These are phyloP conservation scores for Aspergillus carbonarius DNA, from an alignment of 2,329 filamentous ascomycete genomes.

Conservation along the genomic window DNA sequence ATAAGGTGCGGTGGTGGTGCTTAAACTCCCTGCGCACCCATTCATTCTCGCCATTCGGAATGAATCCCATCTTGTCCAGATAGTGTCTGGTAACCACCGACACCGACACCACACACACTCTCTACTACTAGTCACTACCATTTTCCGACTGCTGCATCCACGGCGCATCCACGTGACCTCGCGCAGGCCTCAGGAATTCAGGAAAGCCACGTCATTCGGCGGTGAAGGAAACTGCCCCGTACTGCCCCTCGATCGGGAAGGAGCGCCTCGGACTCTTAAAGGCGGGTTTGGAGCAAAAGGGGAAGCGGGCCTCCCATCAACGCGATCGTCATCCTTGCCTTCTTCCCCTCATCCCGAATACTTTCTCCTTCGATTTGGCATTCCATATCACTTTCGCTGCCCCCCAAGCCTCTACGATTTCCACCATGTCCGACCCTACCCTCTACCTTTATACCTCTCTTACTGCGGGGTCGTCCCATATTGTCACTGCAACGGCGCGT, in stretches of 20 bases:
- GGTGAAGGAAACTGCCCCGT: not conserved
- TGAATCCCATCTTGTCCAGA: too few relatives aligned
- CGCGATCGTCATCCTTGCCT: conserved; percentile 1
- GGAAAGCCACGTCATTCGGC: not conserved
- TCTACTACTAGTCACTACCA: not conserved
- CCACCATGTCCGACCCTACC: conserved; percentile 51
- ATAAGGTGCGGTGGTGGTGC: not conserved
- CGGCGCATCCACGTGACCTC: not conserved
- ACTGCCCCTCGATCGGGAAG: conserved; percentile 1
- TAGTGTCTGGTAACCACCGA: too few relatives aligned
- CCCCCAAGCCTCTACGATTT: not conserved
- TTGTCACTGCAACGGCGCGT: conserved; percentile 91
- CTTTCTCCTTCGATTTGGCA: not conserved
- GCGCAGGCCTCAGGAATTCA: not conserved
- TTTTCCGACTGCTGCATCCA: not conserved
- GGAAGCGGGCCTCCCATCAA: not conserved
- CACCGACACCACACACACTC: not conserved
- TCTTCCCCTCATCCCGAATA: not conserved
- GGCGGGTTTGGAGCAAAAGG: not conserved
- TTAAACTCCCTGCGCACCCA: not conserved
- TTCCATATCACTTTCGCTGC: not conserved
- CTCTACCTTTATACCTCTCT: conserved; percentile 96
- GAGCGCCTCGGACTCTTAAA: not conserved
- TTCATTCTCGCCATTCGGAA: not conserved
- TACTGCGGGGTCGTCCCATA: conserved; percentile 91